Conservation (phyloP, 192 early-diverging fungal genomes). For the Allomyces macrogynus region DNA sequence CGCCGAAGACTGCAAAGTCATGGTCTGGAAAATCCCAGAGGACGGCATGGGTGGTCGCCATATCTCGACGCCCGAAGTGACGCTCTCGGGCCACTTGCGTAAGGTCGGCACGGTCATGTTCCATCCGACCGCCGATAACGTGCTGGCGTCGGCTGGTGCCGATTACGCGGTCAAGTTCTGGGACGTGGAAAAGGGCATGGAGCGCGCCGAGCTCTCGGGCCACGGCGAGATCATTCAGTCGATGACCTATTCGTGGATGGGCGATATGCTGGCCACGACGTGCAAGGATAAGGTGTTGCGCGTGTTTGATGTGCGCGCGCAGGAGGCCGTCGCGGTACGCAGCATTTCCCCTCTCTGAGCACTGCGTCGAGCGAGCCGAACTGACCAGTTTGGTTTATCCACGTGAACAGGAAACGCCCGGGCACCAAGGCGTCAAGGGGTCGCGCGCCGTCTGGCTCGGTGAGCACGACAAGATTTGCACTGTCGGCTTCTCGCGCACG, state of each 20-base stretch:
- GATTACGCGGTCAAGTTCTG: slow-evolving; percentile 79
- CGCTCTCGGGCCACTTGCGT: slow-evolving; percentile 9
- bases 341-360: too few relatives aligned
- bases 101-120: slow-evolving; percentile 96
- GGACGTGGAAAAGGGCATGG: slow-evolving; percentile 72
- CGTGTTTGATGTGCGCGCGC: slow-evolving; percentile 77
- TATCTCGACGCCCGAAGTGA: too few relatives aligned
- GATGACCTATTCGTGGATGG: slow-evolving; percentile 71
- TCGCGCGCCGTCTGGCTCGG: slow-evolving; percentile 84
- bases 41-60: slow-evolving; percentile 18
- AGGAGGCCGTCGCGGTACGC: slow-evolving; percentile 42
- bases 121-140: slow-evolving; percentile 87
- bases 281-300: slow-evolving; percentile 94
- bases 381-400: slow-evolving; percentile 3
- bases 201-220: slow-evolving; percentile 56
- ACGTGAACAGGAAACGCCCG: slow-evolving; percentile 31
- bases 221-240: slow-evolving; percentile 84
- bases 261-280: slow-evolving; percentile 66
- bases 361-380: not conserved
- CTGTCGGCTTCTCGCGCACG: slow-evolving; percentile 84
- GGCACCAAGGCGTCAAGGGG: slow-evolving; percentile 93
- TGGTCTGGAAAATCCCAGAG: slow-evolving; percentile 89
- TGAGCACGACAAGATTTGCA: slow-evolving; percentile 49
- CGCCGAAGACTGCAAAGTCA: slow-evolving; percentile 64
- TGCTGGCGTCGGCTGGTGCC: slow-evolving; percentile 69